Evolutionary conservation across 2,329 filamentous ascomycete species (phyloP).

Genomic region (Plectosphaerella plurivora): DNA sequence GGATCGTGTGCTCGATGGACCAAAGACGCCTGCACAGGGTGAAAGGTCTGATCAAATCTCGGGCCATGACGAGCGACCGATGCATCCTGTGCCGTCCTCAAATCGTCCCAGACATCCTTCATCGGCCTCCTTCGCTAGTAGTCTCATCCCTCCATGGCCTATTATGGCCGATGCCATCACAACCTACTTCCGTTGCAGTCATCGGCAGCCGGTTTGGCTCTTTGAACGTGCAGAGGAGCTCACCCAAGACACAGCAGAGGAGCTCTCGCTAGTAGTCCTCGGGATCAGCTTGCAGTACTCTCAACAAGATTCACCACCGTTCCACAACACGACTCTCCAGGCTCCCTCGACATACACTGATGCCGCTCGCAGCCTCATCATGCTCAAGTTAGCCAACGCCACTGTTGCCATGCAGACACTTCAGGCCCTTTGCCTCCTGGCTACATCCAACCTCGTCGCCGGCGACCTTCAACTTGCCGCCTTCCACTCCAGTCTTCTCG

Average conservation of each 20-base stretch:
- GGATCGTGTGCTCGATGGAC: background rate
- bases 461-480: background rate
- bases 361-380: background rate
- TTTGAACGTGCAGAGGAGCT: background rate
- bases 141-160: background rate
- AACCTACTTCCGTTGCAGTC: background rate
- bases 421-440: background rate
- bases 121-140: background rate
- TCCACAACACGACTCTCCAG: background rate
- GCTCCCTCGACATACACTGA: background rate
- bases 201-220: background rate
- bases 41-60: background rate
- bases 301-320: background rate
- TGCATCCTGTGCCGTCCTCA: background rate
- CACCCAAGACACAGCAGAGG: background rate
- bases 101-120: background rate
- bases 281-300: background rate
- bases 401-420: background rate
- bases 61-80: no score
- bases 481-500: background rate
- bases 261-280: background rate
- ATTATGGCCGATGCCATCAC: background rate
- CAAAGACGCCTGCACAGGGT: background rate
- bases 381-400: background rate
- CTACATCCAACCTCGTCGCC: background rate